Evolutionary conservation across 805 yeast species (phyloP), one percentile per base, ranked within the genome.

Genomic region (Yamadazyma endophytica): DNA sequence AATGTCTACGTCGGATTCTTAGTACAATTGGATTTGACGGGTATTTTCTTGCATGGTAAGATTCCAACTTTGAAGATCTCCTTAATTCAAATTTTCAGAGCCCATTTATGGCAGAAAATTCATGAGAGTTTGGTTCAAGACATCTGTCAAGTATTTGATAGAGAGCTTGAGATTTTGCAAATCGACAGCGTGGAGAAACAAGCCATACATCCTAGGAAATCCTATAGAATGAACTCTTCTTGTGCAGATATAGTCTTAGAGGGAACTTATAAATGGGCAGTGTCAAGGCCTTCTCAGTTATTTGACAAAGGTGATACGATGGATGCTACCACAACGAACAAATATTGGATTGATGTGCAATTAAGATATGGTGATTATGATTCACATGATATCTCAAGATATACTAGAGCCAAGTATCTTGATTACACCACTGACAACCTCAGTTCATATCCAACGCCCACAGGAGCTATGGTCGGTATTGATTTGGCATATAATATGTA

Each of bases 71-170:
- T 92, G 50, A 92, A 92, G 57, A 92, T 92, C 17, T 90, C 98
- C 1, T 69, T 90, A 40, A 89, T 92, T 54, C 99, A 92, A 54
- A 87, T 92, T 3, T 92, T 92, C 72, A 71, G 99, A 35, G 97
- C 98, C 0, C 99, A 92, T 65, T 73, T 92, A 49, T 92, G 99
- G 99, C 99, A 92, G 55, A 92, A 94, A 57, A 92, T 92, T 33
- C 99, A 92, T 54, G 99, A 92, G 58, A 82, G 94, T 58, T 68
- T 92, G 29, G 96, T 92, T 3, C 85, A 86, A 52, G 98, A 92
- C 64, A 48, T 92, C 18, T 88, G 96, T 48, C 97, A 89, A 51
- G 90, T 88, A 12, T 61, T 92, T 14, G 98, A 92, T 55, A 79
- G 79, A 30, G 95, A 92, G 54, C 61, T 87, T 52, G 92, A 86